Percentiles rank a stretch among this genome's conserved stretches.
phyloP scores from a whole-genome alignment of 208 protist species.

The Wallacemonas rigidus region DNA sequence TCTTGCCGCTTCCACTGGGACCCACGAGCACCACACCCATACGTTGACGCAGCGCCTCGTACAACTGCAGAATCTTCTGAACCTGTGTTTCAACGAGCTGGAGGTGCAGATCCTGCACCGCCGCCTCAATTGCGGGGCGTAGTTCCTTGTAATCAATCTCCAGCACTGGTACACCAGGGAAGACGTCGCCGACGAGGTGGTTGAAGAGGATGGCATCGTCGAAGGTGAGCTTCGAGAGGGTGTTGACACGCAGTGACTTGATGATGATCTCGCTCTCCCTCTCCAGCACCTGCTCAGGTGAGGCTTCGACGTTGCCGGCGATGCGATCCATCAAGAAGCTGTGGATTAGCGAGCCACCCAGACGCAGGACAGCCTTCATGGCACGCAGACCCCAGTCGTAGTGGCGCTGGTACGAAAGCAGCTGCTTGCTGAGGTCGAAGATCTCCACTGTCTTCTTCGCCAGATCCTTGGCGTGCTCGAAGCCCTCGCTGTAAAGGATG shows the following conservation, averaged over 20 bases:
- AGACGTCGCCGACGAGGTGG: constrained; percentile 95
- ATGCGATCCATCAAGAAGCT: constrained; percentile 86
- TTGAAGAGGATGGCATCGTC: constrained; percentile 95
- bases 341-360: constrained; percentile 91
- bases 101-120: constrained; percentile 90
- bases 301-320: constrained; percentile 57
- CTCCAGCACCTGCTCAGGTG: constrained; percentile 64
- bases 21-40: constrained; percentile 98
- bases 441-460: constrained; percentile 94
- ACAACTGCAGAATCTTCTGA: constrained; percentile 96
- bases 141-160: constrained; percentile 95
- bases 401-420: constrained; percentile 97
- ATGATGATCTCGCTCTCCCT: constrained; percentile 95
- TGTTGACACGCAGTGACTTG: constrained; percentile 97
- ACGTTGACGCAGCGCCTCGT: constrained; percentile 96
- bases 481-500: constrained; percentile 97
- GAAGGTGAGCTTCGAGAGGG: constrained; percentile 98
- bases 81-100: constrained; percentile 89
- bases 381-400: constrained; percentile 99
- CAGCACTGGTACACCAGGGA: constrained; percentile 85
- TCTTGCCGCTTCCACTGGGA: constrained; percentile 97
- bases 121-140: constrained; percentile 87
- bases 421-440: constrained; percentile 93
- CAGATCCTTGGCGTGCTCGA: constrained; percentile 93
- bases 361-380: constrained; percentile 96